Evolutionary conservation across 352 stramenopile species (phyloP).

Genomic region (Globisporangium parvum): DNA sequence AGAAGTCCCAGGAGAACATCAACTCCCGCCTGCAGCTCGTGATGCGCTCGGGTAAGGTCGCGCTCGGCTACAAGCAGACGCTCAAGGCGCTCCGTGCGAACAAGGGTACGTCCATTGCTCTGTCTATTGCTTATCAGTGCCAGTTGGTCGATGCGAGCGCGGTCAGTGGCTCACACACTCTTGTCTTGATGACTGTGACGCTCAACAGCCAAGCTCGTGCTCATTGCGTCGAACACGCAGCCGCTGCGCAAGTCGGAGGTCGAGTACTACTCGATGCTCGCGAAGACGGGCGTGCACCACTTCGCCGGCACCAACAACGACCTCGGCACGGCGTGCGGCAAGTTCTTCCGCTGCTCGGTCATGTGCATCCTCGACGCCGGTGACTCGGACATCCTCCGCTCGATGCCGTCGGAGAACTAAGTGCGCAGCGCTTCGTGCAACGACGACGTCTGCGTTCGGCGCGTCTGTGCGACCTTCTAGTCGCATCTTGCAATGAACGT

Average conservation of each 20-base stretch:
- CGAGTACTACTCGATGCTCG: constrained; percentile 99
- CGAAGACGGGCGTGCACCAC: constrained; percentile 98
- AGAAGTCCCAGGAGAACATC: constrained; percentile 98
- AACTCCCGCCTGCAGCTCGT: constrained; percentile 99
- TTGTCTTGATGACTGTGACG: neutral
- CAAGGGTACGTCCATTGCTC: constrained; percentile 58
- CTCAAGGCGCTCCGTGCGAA: constrained; percentile 95
- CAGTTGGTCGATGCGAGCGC: neutral
- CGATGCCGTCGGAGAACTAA: constrained; percentile 47
- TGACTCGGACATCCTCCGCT: constrained; percentile 98
- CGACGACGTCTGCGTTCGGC: neutral
- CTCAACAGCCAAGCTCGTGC: constrained; percentile 93
- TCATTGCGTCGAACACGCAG: constrained; percentile 97
- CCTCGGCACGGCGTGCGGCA: constrained; percentile 98
- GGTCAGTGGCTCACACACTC: neutral
- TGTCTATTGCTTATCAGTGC: neutral
- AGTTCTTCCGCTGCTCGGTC: constrained; percentile 98
- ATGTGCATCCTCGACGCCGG: constrained; percentile 95
- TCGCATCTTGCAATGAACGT: constrained; percentile 1
- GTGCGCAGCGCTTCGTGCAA: neutral
- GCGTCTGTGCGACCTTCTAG: neutral
- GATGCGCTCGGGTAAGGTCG: constrained; percentile 99
- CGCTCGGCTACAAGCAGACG: constrained; percentile 98
- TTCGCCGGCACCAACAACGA: constrained; percentile 98
- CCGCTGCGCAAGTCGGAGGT: constrained; percentile 98